A percentile compares a stretch with the other conserved stretches of the same genome.
Conservation (phyloP, 2,329 filamentous ascomycete genomes). For the Botrytis pseudocinerea region DNA sequence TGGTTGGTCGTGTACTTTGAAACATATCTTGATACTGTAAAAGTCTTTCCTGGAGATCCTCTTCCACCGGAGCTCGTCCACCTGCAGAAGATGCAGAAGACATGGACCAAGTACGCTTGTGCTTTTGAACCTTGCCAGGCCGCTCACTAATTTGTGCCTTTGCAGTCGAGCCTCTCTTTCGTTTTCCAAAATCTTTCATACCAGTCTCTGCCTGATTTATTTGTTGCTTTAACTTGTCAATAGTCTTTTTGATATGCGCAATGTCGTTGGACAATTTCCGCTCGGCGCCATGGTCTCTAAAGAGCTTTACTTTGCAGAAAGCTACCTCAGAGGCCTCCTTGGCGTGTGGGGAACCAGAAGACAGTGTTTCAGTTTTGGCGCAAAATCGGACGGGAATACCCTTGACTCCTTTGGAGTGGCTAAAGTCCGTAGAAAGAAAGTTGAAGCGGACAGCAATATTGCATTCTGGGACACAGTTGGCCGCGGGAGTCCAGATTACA, state of each 20-base stretch:
- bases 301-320: slow-evolving; percentile 96
- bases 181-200: slow-evolving; percentile 65
- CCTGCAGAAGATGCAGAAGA: slow-evolving; percentile 71
- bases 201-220: slow-evolving; percentile 75
- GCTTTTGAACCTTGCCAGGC: slow-evolving; percentile 81
- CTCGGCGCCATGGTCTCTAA: slow-evolving; percentile 93
- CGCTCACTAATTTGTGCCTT: slow-evolving; percentile 52
- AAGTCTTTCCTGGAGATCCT: slow-evolving; percentile 77
- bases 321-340: slow-evolving; percentile 69
- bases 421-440: slow-evolving; percentile 97
- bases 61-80: slow-evolving; percentile 59
- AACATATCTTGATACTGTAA: slow-evolving; percentile 82
- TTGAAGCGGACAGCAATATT: slow-evolving; percentile 93
- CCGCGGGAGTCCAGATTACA: slow-evolving; percentile 79
- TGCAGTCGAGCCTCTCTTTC: slow-evolving; percentile 56
- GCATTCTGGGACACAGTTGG: slow-evolving; percentile 71
- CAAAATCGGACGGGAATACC: slow-evolving; percentile 93
- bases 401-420: slow-evolving; percentile 97
- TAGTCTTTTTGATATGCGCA: slow-evolving; percentile 92
- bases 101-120: slow-evolving; percentile 95
- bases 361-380: slow-evolving; percentile 77
- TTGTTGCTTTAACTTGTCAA: slow-evolving; percentile 94
- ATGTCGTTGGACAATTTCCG: slow-evolving; percentile 93
- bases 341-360: slow-evolving; percentile 51
- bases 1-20: slow-evolving; percentile 76